These are phyloP conservation scores for Lachancea dasiensis DNA, from an alignment of 805 yeast species.

Conservation along the genomic window DNA sequence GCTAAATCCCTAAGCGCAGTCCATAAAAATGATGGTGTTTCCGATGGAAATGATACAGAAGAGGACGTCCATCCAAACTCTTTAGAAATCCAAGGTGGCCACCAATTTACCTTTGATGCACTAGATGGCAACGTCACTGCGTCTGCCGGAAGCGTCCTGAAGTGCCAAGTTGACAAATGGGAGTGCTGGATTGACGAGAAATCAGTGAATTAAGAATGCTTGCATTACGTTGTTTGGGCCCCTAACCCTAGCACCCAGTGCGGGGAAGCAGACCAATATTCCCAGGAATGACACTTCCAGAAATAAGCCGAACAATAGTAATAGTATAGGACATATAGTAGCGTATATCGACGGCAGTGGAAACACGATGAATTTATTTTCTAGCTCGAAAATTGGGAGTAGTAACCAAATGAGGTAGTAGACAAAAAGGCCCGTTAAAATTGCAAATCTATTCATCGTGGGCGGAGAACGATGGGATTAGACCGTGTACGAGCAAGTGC, in stretches of 20 bases:
- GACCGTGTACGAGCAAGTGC: too few relatives aligned
- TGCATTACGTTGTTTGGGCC: too few relatives aligned
- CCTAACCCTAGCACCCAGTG: too few relatives aligned
- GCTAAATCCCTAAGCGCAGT: slow-evolving; percentile 37
- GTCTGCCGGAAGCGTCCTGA: slow-evolving; percentile 64
- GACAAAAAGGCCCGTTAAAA: slow-evolving; percentile 17
- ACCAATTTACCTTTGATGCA: slow-evolving; percentile 54
- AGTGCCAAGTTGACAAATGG: slow-evolving; percentile 53
- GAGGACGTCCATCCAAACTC: slow-evolving; percentile 24
- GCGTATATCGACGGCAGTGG: slow-evolving; percentile 31
- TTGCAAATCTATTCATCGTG: slow-evolving; percentile 26
- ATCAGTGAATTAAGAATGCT: slow-evolving; percentile 54
- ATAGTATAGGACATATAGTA: slow-evolving; percentile 26
- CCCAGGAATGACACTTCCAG: slow-evolving; percentile 29
- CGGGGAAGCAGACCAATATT: slow-evolving; percentile 12
- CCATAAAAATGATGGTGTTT: slow-evolving; percentile 26
- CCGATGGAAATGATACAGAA: slow-evolving; percentile 19
- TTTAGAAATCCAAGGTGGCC: slow-evolving; percentile 10
- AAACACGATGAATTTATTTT: slow-evolving; percentile 16
- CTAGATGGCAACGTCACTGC: slow-evolving; percentile 72
- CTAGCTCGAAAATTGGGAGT: slow-evolving; percentile 29
- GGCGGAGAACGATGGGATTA: too few relatives aligned
- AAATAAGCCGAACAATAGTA: slow-evolving; percentile 24
- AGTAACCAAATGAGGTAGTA: slow-evolving; percentile 30
- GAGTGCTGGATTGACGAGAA: slow-evolving; percentile 74